Conservation (phyloP, 2,329 filamentous ascomycete genomes). For the Fusarium domesticum region DNA sequence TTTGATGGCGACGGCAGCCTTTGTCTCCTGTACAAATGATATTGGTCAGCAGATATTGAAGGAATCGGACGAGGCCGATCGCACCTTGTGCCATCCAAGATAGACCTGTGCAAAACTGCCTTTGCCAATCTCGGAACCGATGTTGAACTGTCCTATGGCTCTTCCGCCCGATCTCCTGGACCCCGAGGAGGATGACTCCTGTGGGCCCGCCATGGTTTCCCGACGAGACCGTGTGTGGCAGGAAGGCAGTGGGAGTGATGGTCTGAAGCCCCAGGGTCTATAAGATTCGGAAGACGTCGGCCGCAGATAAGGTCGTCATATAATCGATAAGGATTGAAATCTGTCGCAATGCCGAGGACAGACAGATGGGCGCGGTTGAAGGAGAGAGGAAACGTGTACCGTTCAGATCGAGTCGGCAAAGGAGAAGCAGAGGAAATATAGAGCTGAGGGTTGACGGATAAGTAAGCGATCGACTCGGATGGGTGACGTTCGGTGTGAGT, state of each 20-base stretch:
- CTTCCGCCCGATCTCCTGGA: conserved; percentile 36
- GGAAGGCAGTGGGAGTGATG: conserved; percentile 31
- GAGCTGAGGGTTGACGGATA: conserved; percentile 15
- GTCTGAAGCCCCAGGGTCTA: conserved; percentile 37
- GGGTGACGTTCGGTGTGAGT: conserved; percentile 16
- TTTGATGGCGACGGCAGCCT: conserved; percentile 89
- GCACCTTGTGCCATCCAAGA: conserved; percentile 76
- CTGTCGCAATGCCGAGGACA: conserved; percentile 4
- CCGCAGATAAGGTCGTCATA: conserved; percentile 39
- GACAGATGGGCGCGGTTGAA: conserved; percentile 5
- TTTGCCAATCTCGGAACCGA: conserved; percentile 89
- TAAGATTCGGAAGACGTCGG: conserved; percentile 35
- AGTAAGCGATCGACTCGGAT: conserved; percentile 28
- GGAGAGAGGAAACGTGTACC: conserved; percentile 11
- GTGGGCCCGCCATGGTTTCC: conserved; percentile 41
- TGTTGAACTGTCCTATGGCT: conserved; percentile 70
- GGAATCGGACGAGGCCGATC: conserved; percentile 8
- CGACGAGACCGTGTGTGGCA: conserved; percentile 33
- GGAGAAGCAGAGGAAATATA: conserved; percentile 8
- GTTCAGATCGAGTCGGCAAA: conserved; percentile 13
- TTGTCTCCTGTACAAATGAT: conserved; percentile 58
- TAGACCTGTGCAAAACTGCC: conserved; percentile 98
- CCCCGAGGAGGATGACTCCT: conserved; percentile 37
- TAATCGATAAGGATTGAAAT: conserved; percentile 31
- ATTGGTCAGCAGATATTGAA: conserved; percentile 8